Evolutionary conservation across 73 alveolate genomes (phyloP).

Genomic region (Paramecium sonneborni): DNA sequence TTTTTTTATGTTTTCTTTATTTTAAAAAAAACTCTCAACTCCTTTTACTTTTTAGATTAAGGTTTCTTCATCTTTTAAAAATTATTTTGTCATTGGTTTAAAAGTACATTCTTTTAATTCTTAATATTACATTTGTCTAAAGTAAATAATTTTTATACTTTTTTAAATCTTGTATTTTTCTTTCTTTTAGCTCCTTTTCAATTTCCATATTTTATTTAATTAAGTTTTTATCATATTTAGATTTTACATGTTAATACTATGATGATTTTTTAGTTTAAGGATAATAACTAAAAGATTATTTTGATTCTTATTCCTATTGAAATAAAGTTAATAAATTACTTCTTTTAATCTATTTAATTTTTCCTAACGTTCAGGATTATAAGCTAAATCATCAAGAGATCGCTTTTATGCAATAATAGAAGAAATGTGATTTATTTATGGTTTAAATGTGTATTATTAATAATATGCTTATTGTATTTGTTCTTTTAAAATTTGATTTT

Average conservation of each 20-base stretch:
- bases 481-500: slow-evolving; percentile 55
- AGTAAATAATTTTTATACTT: neutral
- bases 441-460: slow-evolving; percentile 44
- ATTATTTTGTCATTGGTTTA: slow-evolving; percentile 45
- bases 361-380: slow-evolving; percentile 51
- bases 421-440: slow-evolving; percentile 55
- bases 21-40: slow-evolving; percentile 26
- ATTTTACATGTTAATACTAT: slow-evolving; percentile 56
- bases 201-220: slow-evolving; percentile 38
- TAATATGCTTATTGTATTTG: slow-evolving; percentile 49
- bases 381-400: slow-evolving; percentile 56
- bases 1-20: slow-evolving; percentile 49
- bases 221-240: slow-evolving; percentile 41
- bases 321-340: neutral
- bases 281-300: slow-evolving; percentile 28
- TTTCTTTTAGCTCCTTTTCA: slow-evolving; percentile 60
- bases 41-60: slow-evolving; percentile 50
- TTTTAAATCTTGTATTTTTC: slow-evolving; percentile 41
- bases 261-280: slow-evolving; percentile 37
- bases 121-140: slow-evolving; percentile 53
- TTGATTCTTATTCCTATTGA: slow-evolving; percentile 41
- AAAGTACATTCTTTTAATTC: slow-evolving; percentile 65
- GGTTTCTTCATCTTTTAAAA: slow-evolving; percentile 48
- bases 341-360: slow-evolving; percentile 44
- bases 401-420: slow-evolving; percentile 55